Percentiles rank a stretch among this genome's conserved stretches.
Conservation (phyloP, 2,329 filamentous ascomycete genomes). For the Cadophora luteo-olivacea region DNA sequence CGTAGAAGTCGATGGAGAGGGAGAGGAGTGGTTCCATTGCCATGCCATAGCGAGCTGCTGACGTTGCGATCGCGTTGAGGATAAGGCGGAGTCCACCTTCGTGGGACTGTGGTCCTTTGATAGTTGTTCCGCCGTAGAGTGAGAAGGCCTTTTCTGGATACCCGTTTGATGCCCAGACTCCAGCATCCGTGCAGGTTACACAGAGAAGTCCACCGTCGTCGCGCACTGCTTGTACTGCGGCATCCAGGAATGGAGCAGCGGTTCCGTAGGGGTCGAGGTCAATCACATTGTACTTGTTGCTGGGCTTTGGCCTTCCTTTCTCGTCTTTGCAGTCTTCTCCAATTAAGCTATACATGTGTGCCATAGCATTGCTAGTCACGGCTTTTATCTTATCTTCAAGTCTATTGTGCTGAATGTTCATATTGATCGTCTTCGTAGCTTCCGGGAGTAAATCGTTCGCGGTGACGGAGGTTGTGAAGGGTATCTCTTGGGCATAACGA, state of each 20-base stretch:
- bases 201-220: slow-evolving; percentile 89
- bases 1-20: slow-evolving; percentile 95
- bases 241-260: slow-evolving; percentile 89
- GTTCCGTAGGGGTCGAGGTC: slow-evolving; percentile 97
- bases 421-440: slow-evolving; percentile 80
- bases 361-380: slow-evolving; percentile 82
- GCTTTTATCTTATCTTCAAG: slow-evolving; percentile 74
- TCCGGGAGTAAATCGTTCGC: slow-evolving; percentile 87
- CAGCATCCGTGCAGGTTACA: slow-evolving; percentile 95
- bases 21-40: slow-evolving; percentile 90
- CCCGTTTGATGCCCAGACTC: slow-evolving; percentile 91
- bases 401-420: slow-evolving; percentile 85
- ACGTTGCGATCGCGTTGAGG: slow-evolving; percentile 78
- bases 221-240: slow-evolving; percentile 82
- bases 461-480: slow-evolving; percentile 80
- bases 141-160: slow-evolving; percentile 95
- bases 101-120: slow-evolving; percentile 86
- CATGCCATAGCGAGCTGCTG: slow-evolving; percentile 85
- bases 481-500: slow-evolving; percentile 90
- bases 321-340: slow-evolving; percentile 48
- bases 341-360: slow-evolving; percentile 86
- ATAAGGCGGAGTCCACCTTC: slow-evolving; percentile 90
- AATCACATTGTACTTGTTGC: slow-evolving; percentile 85
- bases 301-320: slow-evolving; percentile 43
- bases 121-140: slow-evolving; percentile 87